Base-by-base conservation (phyloP, 2,329 filamentous ascomycete genomes). In the Paecilomyces sp. region DNA sequence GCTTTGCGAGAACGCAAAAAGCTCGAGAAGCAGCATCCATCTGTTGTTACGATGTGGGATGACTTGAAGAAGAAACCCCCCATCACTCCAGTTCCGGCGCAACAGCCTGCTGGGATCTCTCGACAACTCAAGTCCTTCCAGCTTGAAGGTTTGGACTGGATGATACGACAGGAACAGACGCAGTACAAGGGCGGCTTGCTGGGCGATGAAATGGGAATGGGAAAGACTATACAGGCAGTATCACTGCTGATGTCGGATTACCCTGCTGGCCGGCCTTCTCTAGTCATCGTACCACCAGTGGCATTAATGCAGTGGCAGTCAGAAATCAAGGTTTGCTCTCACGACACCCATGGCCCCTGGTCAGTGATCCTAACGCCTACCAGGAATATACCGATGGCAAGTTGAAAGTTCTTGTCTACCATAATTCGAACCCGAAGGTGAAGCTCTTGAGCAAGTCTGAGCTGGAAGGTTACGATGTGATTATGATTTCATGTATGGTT, bases 241-340 rank as follows among this genome's bases (percentile, higher is more conserved):
- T 97, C 93, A 2, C 83, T 99, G 53, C 92, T 99, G 74, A 97
- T 97, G 94, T 97, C 93, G 0, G 92, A 97, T 72, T 97, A 90
- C 68, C 93, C 92, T 3, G 89, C 87, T 24, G 89, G 88, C 66
- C 79, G 88, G 58, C 93, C 94, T 1, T 90, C 91, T 0, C 81
- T 97, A 3, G 92, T 97, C 1, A 83, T 97, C 34, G 92, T 96
- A 0, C 93, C 93, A 0, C 93, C 93, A 0, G 93, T 97, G 50
- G 93, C 93, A 50, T 78, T 97, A 56, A 95, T 97, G 89, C 93
- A 97, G 71, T 97, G 93, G 93, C 89, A 88, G 65, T 84, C 85
- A 5, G 90, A 93, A 74, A 92, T 93, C 61, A 83, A 85, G 31
- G 84, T 86, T 13, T 85, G 66, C 65, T 56, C 41, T 57, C n/a